Evolutionary conservation across 208 protist genomes (phyloP), one percentile per base, ranked within the genome.

Genomic region (Wallacemonas sp.): DNA sequence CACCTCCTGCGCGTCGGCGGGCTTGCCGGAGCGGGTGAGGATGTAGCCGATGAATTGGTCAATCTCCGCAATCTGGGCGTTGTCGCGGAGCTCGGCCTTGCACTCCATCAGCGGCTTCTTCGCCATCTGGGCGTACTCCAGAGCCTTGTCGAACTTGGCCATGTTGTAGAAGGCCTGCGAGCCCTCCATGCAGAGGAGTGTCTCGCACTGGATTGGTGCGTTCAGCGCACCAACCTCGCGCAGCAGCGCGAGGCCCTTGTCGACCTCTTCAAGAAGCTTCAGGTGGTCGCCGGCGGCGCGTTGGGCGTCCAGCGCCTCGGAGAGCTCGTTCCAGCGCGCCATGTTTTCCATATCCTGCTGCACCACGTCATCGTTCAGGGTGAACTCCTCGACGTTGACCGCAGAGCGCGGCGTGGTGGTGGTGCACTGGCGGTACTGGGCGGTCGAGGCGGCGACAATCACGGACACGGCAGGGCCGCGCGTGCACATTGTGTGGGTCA

Each of bases 361-460:
- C 36, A 94, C 88, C 21, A 96, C 77, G 12, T 92, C 85, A 16
- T 94, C 85, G 61, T 91, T 85, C 17, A 96, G 78, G 2, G 84
- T 93, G 68, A 96, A 96, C 26, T 65, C 76, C 65, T 96, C 88
- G 23, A 94, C 76, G 62, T 96, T 86, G 0, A 96, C 88, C 6
- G 91, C 82, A 11, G 83, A 88, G 4, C 27, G 43, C 26, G 23
- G 27, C 23, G 46, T 16, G 5, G 38, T 32, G 39, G 24, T 0
- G 29, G 23, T 29, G 52, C 33, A 14, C 58, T 33, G 44, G 24
- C 60, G 60, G 27, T 17, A 41, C 62, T 3, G 24, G 9, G 38
- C 32, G 17, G 24, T 32, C n/a, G 34, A 3, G 1, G 34, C 1
- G 4, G 30, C 29, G 27, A 27, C 5, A 27, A 56, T 11, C 19